Base-by-base conservation (phyloP, 2,329 filamentous ascomycete species). In the Cercospora sesami region DNA sequence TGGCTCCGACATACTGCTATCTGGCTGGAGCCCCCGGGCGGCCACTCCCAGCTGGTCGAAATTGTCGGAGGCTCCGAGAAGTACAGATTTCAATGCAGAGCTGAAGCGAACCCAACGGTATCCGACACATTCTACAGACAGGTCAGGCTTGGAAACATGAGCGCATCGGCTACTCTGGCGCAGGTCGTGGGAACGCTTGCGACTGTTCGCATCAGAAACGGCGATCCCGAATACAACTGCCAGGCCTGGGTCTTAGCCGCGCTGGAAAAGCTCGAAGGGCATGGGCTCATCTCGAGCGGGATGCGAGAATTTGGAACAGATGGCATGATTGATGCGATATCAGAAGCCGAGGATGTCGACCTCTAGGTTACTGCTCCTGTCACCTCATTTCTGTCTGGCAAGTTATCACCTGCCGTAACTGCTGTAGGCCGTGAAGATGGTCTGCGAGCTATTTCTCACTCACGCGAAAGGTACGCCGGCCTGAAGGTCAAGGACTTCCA, bases 401-500 rank as follows among this genome's bases (percentile, higher is more conserved):
- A 16, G 60, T 21, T 2, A 73, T 12, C 2, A 71, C 63, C 33
- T 69, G 31, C 14, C 64, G 33, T n/a, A 51, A 18, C 45, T 70
- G 69, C 12, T 39, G 31, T 14, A 26, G 61, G 3, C 62, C 64
- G 30, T 69, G 66, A 12, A 70, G 66, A 21, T 39, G 9, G 6
- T 51, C 30, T 14, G 68, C 68, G 18, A 36, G 66, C 10, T 69
- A 36, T 39, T 73, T 68, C 68, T 68, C 69, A 60, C 68, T 68
- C 14, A 48, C 66, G 45, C 66, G 67, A 23, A 33, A 23, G 1
- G 68, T 70, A n/a, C 48, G 60, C 12, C 65, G 62, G 4, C 69
- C 69, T 18, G 62, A 72, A 72, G 33, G 72, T 72, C 28, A 70
- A 63, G 31, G 71, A 74, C 45, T 74, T 70, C 64, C 67, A 74